These are phyloP conservation scores for Digitaria exilis DNA, from an alignment of 202 grass and related monocot species.

Conservation along the genomic window DNA sequence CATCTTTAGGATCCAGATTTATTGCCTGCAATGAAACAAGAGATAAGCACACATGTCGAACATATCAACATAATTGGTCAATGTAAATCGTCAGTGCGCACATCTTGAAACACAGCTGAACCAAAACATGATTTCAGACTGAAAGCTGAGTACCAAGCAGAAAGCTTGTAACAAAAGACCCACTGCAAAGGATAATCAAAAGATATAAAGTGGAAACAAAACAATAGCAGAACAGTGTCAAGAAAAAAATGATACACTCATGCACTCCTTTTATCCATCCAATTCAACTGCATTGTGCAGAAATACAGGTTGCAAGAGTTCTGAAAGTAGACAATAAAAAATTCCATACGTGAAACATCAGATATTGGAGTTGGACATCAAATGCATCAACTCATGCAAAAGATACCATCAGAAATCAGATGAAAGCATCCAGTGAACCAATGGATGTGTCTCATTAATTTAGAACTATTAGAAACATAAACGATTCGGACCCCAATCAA, in stretches of 20 bases:
- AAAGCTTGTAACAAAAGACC: not conserved
- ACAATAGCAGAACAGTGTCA: not conserved
- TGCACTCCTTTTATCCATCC: not conserved
- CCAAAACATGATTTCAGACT: not conserved
- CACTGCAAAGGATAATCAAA: not conserved
- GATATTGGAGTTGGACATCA: not conserved
- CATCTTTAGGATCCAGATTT: slow-evolving; percentile 26
- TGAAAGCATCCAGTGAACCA: no score
- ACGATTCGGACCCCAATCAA: not conserved
- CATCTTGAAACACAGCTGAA: not conserved
- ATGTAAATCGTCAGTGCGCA: not conserved
- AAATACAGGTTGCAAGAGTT: not conserved
- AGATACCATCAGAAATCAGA: not conserved
- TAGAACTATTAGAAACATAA: not conserved
- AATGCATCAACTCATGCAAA: not conserved
- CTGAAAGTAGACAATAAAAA: not conserved
- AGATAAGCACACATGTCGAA: no score
- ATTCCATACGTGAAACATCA: not conserved
- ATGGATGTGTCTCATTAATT: not conserved
- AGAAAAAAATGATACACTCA: not conserved
- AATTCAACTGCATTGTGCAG: not conserved
- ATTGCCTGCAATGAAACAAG: no score
- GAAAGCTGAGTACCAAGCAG: not conserved
- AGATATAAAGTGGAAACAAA: not conserved
- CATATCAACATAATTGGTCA: not conserved